These are phyloP conservation scores for Leonotis leonurus DNA, from an alignment of 257 asterid genomes.

Conservation along the genomic window DNA sequence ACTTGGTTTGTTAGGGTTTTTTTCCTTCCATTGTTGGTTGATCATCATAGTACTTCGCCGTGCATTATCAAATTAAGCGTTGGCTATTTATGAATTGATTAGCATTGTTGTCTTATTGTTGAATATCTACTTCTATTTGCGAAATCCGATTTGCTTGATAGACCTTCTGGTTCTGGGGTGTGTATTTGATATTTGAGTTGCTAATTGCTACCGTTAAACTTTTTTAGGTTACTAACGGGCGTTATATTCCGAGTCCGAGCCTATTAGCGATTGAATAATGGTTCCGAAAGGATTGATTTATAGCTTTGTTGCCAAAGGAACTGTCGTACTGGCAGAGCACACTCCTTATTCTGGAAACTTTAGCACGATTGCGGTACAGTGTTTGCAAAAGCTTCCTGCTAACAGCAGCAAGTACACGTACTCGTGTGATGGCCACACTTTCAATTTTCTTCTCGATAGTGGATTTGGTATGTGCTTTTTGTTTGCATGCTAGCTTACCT, in stretches of 20 bases:
- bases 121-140: neutral
- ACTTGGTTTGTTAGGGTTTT: conserved; percentile 17
- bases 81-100: neutral
- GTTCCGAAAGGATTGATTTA: conserved; percentile 88
- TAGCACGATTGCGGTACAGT: conserved; percentile 97
- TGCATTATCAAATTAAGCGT: neutral
- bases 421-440: conserved; percentile 96
- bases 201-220: neutral
- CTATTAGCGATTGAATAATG: conserved; percentile 33
- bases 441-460: conserved; percentile 78
- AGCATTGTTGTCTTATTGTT: neutral
- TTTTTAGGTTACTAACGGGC: conserved; percentile 1
- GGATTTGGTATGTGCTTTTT: conserved; percentile 68
- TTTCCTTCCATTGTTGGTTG: no score
- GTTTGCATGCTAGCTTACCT: neutral
- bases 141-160: conserved; percentile 13
- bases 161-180: neutral
- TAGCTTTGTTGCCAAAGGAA: conserved; percentile 97
- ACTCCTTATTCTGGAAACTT: conserved; percentile 95
- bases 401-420: conserved; percentile 96
- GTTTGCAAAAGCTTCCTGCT: conserved; percentile 89
- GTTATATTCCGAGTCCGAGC: neutral
- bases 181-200: neutral
- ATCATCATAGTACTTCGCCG: no score
- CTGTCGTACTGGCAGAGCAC: conserved; percentile 94